Conservation (phyloP, 768 basidiomycete species). For the Auriculariales sp. region DNA sequence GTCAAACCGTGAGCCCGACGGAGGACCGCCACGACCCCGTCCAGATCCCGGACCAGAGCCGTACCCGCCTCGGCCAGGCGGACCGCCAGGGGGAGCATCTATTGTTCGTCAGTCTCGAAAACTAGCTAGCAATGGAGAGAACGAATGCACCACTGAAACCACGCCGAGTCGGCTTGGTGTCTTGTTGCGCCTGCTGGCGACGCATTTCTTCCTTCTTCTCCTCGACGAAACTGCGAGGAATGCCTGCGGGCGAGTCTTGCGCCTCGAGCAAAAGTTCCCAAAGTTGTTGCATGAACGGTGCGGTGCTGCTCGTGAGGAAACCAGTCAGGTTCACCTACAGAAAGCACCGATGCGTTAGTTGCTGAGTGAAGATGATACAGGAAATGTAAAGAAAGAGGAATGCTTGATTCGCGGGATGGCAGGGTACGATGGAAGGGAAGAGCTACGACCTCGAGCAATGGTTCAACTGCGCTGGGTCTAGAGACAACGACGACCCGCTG, state of each 20-base stretch:
- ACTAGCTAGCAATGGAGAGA: too few relatives aligned
- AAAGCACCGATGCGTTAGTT: too few relatives aligned
- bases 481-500: too few relatives aligned
- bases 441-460: too few relatives aligned
- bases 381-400: neutral
- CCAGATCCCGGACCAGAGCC: slow-evolving; percentile 59
- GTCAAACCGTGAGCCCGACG: slow-evolving; percentile 49
- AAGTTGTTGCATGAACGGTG: slow-evolving; percentile 72
- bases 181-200: slow-evolving; percentile 18
- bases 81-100: slow-evolving; percentile 15
- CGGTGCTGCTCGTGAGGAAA: slow-evolving; percentile 78
- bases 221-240: slow-evolving; percentile 81
- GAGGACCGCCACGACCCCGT: slow-evolving; percentile 19
- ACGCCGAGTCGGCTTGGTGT: too few relatives aligned
- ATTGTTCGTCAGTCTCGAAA: too few relatives aligned
- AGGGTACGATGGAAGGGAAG: too few relatives aligned
- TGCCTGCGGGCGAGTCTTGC: slow-evolving; percentile 74
- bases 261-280: slow-evolving; percentile 93
- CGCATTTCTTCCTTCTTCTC: slow-evolving; percentile 87
- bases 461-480: too few relatives aligned
- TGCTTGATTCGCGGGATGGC: too few relatives aligned
- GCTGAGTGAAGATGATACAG: too few relatives aligned
- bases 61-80: slow-evolving; percentile 47
- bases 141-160: too few relatives aligned
- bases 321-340: slow-evolving; percentile 93